Evolutionary conservation across 2,329 filamentous ascomycete genomes (phyloP).

Genomic region (Fusarium drepaniforme): DNA sequence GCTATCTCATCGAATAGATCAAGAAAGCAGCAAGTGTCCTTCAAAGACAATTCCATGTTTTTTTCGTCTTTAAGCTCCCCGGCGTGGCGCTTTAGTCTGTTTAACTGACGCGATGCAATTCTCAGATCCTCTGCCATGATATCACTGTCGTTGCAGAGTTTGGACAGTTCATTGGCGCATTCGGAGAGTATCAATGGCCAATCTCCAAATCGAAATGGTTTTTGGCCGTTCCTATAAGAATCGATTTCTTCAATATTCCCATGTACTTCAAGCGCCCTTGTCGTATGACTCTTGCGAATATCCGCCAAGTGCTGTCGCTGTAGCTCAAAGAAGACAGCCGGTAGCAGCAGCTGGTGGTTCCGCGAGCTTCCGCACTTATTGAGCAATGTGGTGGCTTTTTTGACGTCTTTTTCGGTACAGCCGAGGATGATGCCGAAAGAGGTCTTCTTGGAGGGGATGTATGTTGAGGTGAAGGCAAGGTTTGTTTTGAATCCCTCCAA

Average conservation of each 20-base stretch:
- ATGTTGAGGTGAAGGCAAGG: not conserved
- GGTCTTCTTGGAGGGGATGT: not conserved
- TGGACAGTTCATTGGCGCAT: fast-evolving
- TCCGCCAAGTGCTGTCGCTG: not conserved
- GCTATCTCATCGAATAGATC: not conserved
- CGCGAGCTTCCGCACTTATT: not conserved
- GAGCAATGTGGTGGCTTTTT: not conserved
- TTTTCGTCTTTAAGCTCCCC: not conserved
- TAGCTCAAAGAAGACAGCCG: not conserved
- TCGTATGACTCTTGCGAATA: not conserved
- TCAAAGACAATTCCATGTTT: fast-evolving
- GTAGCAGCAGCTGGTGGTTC: not conserved
- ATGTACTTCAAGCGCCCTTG: not conserved
- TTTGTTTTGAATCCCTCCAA: not conserved
- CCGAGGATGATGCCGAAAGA: not conserved
- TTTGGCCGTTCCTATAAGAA: not conserved
- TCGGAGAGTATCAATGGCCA: not conserved
- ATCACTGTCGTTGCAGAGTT: not conserved
- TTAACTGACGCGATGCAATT: not conserved
- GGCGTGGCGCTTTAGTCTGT: not conserved
- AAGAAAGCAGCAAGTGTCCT: not conserved
- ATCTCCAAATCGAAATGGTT: not conserved
- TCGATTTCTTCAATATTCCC: fast-evolving
- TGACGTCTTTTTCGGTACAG: not conserved
- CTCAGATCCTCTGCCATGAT: not conserved